phyloP scores from a whole-genome alignment of 148 eudicot genomes.

The Diospyros lotus region DNA sequence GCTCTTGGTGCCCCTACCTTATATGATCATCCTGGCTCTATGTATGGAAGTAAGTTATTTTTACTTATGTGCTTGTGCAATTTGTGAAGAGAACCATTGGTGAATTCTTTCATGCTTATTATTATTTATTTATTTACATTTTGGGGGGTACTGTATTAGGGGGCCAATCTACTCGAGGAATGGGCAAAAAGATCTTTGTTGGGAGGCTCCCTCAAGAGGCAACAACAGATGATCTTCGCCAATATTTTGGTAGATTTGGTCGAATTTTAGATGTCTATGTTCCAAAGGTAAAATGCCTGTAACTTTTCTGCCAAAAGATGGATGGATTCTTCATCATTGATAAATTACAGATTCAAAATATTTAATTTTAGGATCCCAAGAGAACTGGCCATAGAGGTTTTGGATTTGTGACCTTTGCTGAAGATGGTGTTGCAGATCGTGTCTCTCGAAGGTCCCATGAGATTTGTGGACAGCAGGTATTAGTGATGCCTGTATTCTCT shows the following conservation, averaged over 20 bases:
- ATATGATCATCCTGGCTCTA: conserved; percentile 76
- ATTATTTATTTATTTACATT: neutral
- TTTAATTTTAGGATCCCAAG: conserved; percentile 71
- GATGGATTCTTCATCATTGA: neutral
- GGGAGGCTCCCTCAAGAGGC: conserved; percentile 98
- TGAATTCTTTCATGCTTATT: neutral
- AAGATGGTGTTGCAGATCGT: conserved; percentile 93
- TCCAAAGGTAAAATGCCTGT: conserved; percentile 60
- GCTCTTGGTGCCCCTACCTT: conserved; percentile 92
- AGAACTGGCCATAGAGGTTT: conserved; percentile 97
- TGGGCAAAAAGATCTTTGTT: conserved; percentile 88
- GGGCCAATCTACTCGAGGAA: conserved; percentile 69
- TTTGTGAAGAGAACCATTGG: neutral
- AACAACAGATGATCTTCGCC: conserved; percentile 77
- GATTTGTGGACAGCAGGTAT: conserved; percentile 91
- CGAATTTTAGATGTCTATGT: conserved; percentile 84
- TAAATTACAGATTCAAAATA: neutral
- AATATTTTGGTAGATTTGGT: conserved; percentile 92
- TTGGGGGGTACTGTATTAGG: conserved; percentile 6
- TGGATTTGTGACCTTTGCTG: conserved; percentile 97
- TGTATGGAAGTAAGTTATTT: conserved; percentile 73
- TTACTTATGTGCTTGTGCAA: neutral
- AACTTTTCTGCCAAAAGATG: neutral
- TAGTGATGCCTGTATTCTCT: neutral
- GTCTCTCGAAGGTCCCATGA: conserved; percentile 91